phyloP scores from a whole-genome alignment of 495 filamentous ascomycete species.

The Cercophora scortea region DNA sequence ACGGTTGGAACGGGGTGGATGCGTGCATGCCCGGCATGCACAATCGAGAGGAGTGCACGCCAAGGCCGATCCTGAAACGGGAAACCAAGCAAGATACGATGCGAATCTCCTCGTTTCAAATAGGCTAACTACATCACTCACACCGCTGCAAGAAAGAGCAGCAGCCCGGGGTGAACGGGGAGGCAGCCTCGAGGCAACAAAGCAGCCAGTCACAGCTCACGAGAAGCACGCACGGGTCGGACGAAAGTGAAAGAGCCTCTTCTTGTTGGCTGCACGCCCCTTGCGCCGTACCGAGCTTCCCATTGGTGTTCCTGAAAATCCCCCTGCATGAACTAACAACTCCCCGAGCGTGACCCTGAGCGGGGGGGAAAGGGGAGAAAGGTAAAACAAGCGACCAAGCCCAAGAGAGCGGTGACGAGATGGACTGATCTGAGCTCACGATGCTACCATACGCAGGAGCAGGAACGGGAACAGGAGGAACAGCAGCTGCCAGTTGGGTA shows the following conservation, averaged over 20 bases:
- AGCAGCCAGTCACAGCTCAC: too few relatives aligned
- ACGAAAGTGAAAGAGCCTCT: too few relatives aligned
- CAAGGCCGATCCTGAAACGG: constrained; percentile 2
- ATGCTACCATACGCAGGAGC: constrained; percentile 15
- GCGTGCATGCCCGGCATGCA: neutral
- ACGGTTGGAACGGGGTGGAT: neutral
- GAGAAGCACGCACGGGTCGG: too few relatives aligned
- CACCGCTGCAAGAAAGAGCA: too few relatives aligned
- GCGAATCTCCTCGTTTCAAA: neutral
- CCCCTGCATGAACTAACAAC: neutral
- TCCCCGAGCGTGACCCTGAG: neutral
- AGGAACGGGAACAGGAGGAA: neutral
- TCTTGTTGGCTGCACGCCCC: neutral
- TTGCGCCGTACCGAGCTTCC: neutral
- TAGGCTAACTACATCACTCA: neutral
- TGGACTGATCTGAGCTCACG: neutral
- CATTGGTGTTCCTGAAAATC: constrained; percentile 2
- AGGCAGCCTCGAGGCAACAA: too few relatives aligned
- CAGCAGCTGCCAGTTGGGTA: neutral
- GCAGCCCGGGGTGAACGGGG: too few relatives aligned
- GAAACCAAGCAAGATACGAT: neutral
- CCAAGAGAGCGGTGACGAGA: too few relatives aligned
- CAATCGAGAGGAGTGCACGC: neutral
- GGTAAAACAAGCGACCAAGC: neutral
- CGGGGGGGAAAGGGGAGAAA: neutral